Evolutionary conservation across 257 asterid species (phyloP).

Genomic region (Primulina huaijiensis): DNA sequence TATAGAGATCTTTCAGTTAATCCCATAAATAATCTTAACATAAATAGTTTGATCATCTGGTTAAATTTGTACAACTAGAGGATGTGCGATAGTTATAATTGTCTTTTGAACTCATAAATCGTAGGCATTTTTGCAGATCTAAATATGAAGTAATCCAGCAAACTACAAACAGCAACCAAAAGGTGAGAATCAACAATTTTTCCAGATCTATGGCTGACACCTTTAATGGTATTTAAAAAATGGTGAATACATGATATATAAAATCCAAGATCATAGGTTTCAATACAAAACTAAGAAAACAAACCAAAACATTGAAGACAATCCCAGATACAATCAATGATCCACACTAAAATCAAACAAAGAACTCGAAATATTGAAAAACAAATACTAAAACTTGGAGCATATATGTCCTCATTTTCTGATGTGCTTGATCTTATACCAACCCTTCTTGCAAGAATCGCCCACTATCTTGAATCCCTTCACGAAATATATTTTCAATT

Average conservation of each 20-base stretch:
- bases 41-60: too few relatives aligned
- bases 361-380: background rate
- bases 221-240: too few relatives aligned
- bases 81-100: too few relatives aligned
- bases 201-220: background rate
- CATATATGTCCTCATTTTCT: slow-evolving; percentile 18
- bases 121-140: too few relatives aligned
- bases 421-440: slow-evolving; percentile 53
- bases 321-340: background rate
- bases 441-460: slow-evolving; percentile 60
- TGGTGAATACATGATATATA: too few relatives aligned
- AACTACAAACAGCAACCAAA: background rate
- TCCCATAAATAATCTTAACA: too few relatives aligned
- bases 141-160: background rate
- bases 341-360: background rate
- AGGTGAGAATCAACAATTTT: background rate
- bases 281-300: background rate
- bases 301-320: background rate
- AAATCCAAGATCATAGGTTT: too few relatives aligned
- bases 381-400: background rate
- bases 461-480: slow-evolving; percentile 50
- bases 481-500: slow-evolving; percentile 38
- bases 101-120: too few relatives aligned
- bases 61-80: too few relatives aligned
- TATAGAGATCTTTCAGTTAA: too few relatives aligned